Evolutionary conservation across 2,329 filamentous ascomycete genomes (phyloP).

Genomic region (Fusarium sp.): DNA sequence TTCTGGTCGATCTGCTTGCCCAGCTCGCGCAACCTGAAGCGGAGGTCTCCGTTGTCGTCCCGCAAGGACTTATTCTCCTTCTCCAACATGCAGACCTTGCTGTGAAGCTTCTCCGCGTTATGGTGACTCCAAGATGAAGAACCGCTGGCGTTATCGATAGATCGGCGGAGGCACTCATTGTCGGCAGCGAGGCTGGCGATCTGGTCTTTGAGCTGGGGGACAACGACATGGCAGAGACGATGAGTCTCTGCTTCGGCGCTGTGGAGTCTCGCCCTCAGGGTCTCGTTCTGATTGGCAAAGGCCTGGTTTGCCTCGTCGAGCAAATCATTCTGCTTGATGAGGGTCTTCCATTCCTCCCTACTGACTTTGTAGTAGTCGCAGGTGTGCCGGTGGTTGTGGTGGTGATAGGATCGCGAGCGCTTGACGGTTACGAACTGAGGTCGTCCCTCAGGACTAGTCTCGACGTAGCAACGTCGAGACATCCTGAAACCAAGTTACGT

Average conservation of each 20-base stretch:
- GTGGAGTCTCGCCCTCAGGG: conserved; percentile 56
- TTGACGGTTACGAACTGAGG: conserved; percentile 59
- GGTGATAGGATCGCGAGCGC: conserved; percentile 57
- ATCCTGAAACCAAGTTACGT: conserved; percentile 43
- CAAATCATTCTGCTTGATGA: conserved; percentile 56
- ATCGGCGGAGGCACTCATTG: conserved; percentile 58
- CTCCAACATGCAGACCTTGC: conserved; percentile 55
- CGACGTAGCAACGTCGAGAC: conserved; percentile 57
- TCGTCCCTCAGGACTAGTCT: conserved; percentile 53
- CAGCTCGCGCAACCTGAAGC: conserved; percentile 53
- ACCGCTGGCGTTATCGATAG: conserved; percentile 53
- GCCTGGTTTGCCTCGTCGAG: conserved; percentile 55
- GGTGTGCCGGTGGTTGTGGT: conserved; percentile 51
- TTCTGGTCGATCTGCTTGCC: conserved; percentile 53
- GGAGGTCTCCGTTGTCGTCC: conserved; percentile 56
- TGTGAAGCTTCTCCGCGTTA: conserved; percentile 54
- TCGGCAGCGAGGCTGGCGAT: conserved; percentile 56
- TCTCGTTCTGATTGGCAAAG: conserved; percentile 52
- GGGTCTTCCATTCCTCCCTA: conserved; percentile 56
- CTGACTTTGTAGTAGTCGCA: conserved; percentile 56
- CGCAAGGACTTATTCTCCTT: conserved; percentile 56
- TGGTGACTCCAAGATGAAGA: conserved; percentile 47
- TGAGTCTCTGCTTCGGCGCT: conserved; percentile 55
- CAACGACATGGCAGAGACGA: conserved; percentile 51
- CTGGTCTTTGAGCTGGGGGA: conserved; percentile 57